These are phyloP conservation scores for Elymus sibiricus DNA, from an alignment of 176 grass and related monocot genomes.

Conservation along the genomic window DNA sequence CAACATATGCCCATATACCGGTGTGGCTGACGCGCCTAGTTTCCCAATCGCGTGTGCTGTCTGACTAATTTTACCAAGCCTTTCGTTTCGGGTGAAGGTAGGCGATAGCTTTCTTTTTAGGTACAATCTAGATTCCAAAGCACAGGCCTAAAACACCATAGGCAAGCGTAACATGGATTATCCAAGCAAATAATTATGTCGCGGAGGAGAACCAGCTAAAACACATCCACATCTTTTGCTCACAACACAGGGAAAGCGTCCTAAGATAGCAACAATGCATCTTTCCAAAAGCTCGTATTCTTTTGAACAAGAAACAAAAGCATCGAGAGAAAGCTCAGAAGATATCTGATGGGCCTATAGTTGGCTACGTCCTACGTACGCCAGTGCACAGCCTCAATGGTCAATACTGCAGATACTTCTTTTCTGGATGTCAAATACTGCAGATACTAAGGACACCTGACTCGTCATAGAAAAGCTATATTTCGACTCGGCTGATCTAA, in stretches of 20 bases:
- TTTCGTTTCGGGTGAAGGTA: not conserved
- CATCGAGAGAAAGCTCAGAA: not conserved
- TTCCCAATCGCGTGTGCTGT: not conserved
- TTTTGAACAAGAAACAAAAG: not conserved
- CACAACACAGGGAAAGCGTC: not conserved
- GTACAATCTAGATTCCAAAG: not conserved
- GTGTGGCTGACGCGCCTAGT: not conserved
- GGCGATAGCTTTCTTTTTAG: not conserved
- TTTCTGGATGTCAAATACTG: too few relatives aligned
- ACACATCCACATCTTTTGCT: not conserved
- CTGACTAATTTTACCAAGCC: not conserved
- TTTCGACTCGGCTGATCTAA: not conserved
- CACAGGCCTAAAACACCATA: not conserved
- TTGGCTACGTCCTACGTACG: not conserved
- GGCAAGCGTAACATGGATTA: not conserved
- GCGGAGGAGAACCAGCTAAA: not conserved
- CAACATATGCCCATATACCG: not conserved
- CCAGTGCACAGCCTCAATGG: not conserved
- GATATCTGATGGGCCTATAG: conserved; percentile 9
- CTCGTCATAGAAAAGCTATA: not conserved
- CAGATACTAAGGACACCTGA: not conserved
- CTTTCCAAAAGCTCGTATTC: conserved; percentile 20
- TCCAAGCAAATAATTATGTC: not conserved
- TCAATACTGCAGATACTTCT: not conserved
- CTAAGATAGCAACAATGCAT: conserved; percentile 10